Evolutionary conservation across 2,329 filamentous ascomycete genomes (phyloP), one percentile per base, ranked within the genome.

Genomic region (Trichoderma afroharzianum): DNA sequence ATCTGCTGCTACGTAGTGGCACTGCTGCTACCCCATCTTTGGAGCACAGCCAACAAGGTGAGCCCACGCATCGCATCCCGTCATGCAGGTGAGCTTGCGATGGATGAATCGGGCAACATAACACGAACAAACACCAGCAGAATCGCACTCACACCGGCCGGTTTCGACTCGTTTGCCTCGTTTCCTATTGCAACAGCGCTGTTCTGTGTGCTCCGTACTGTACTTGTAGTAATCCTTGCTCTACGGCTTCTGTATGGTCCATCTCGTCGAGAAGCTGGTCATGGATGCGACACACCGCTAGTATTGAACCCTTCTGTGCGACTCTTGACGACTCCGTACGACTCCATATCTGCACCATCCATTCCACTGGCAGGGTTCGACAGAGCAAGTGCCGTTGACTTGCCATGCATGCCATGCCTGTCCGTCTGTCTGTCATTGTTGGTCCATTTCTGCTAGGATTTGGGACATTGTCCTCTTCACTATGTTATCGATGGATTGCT

Each of bases 261-360:
- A 50, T 24, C 24, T 26, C n/a, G 57, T 26, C 26, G 11, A 61
- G 33, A 53, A n/a, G 55, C 36, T 50, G 57, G 66, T 15, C 66
- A 61, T 61, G 57, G 55, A 61, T 68, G 57, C 36, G 66, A 68
- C 66, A 68, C 66, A 68, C 66, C 66, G 66, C 66, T 33, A 68
- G 55, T 61, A 68, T 53, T 53, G n/a, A 24, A 62, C 57, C 26
- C 30, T 43, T 36, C 33, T 28, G 9, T 62, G 43, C n/a, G 43
- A 50, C 43, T 50, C 43, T 50, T 50, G 43, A 47, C 43, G 62
- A 53, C 62, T 64, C 43, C 43, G 43, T 53, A 33, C 43, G 36
- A 47, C 24, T 30, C 61, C 24, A 63, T 21, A 47, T 30, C 61
- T 28, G 59, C 32, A 28, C 59, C 59, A 18, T 33, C 15, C 14